Conservation (phyloP, 768 basidiomycete genomes). For the Pleurotus tuber-regium region DNA sequence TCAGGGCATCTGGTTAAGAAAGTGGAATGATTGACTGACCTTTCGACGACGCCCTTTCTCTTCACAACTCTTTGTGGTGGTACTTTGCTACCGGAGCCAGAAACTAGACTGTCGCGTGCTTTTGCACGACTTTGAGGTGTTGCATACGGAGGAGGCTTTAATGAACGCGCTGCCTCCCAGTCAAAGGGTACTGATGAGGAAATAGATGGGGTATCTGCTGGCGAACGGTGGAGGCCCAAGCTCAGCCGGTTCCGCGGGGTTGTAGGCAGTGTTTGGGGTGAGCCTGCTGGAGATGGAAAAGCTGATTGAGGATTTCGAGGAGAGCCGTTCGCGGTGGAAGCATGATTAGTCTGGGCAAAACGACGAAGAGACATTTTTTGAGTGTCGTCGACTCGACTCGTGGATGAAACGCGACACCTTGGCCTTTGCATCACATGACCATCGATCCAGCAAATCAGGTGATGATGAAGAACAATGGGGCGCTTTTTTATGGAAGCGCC, state of each 20-base stretch:
- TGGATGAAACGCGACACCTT: background rate
- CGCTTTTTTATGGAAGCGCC: background rate
- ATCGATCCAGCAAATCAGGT: background rate
- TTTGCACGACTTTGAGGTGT: slow-evolving; percentile 49
- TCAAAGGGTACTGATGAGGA: slow-evolving; percentile 80
- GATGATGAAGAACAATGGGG: slow-evolving; percentile 8
- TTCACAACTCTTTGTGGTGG: slow-evolving; percentile 51
- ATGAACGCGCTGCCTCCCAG: slow-evolving; percentile 80
- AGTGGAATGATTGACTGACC: slow-evolving; percentile 31
- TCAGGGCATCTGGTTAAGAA: background rate
- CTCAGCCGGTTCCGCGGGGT: slow-evolving; percentile 5
- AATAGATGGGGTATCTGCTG: slow-evolving; percentile 65
- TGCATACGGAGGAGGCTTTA: slow-evolving; percentile 69
- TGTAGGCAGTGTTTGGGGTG: background rate
- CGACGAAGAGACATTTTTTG: slow-evolving; percentile 7
- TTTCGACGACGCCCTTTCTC: slow-evolving; percentile 63
- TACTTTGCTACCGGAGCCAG: slow-evolving; percentile 29
- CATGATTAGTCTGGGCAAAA: slow-evolving; percentile 11
- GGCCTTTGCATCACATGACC: slow-evolving; percentile 5
- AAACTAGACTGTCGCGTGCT: slow-evolving; percentile 32
- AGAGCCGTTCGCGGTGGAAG: slow-evolving; percentile 12
- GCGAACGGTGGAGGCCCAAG: slow-evolving; percentile 55
- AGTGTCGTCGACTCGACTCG: background rate
- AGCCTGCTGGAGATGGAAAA: slow-evolving; percentile 28
- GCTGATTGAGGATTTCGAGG: slow-evolving; percentile 44